Evolutionary conservation across 805 yeast species (phyloP).

Genomic region (Pichia cabralensis): DNA sequence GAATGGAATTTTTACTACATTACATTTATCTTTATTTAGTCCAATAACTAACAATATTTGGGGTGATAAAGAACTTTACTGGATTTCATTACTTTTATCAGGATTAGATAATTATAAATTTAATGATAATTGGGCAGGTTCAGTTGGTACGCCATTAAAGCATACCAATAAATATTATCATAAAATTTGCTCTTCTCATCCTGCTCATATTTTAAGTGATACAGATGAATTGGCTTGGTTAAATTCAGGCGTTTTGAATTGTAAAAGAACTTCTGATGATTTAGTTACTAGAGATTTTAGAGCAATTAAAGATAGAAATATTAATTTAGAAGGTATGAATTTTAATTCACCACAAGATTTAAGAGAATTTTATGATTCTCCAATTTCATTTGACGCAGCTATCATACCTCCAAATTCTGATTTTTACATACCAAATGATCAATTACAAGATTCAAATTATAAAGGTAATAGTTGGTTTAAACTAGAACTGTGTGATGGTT

Average conservation of each 20-base stretch:
- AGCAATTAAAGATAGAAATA: too few species aligned
- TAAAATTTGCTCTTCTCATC: slow-evolving; percentile 49
- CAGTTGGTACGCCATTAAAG: slow-evolving; percentile 42
- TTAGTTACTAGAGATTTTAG: too few species aligned
- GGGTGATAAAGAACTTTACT: slow-evolving; percentile 73
- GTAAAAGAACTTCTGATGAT: slow-evolving; percentile 30
- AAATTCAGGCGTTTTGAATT: slow-evolving; percentile 55
- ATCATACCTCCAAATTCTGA: too few species aligned
- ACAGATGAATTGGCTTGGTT: slow-evolving; percentile 49
- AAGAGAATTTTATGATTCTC: slow-evolving; percentile 13
- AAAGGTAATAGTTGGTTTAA: too few species aligned
- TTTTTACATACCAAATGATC: too few species aligned
- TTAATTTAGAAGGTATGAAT: too few species aligned
- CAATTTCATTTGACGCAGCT: too few species aligned
- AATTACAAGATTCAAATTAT: too few species aligned
- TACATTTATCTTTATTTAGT: slow-evolving; percentile 29
- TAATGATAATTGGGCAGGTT: slow-evolving; percentile 42
- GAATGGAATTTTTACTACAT: slow-evolving; percentile 33
- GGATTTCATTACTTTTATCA: slow-evolving; percentile 50
- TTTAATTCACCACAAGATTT: slow-evolving; percentile 17
- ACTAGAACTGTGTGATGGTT: slow-evolving; percentile 35
- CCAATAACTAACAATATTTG: slow-evolving; percentile 42
- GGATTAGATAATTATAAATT: slow-evolving; percentile 46
- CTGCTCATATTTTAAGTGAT: slow-evolving; percentile 46
- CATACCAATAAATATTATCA: background rate